Evolutionary conservation across 148 eudicot species (phyloP), one percentile per base, ranked within the genome.

Genomic region (Rhododendron vialii): DNA sequence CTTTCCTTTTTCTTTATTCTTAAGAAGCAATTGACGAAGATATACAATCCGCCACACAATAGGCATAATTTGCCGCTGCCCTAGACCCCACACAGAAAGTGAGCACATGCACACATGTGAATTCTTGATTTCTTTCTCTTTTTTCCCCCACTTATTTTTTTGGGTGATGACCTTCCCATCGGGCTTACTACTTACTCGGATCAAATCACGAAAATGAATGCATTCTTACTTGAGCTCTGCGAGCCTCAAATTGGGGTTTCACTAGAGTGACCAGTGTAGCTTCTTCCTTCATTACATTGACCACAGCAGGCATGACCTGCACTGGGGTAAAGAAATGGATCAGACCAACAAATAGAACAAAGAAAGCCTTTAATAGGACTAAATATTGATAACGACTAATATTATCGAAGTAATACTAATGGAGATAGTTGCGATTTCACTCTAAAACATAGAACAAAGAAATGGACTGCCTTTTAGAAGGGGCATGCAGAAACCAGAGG

Each of bases 171-270:
- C 41, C 82, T 81, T 61, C 69, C 65, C 83, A 80, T 35, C 35
- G 47, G 47, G 69, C 47, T 55, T 35, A 1, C 3, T 80, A 51
- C 22, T 43, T 78, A 20, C 45, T 59, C 0, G 1, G 4, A 24
- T 20, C 28, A 63, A 71, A 74, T 12, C 47, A 71, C 3, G 12
- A 69, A 15, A 74, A 85, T 33, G 82, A 73, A 71, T 7, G 15
- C 45, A 15, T 65, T 76, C 89, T 67, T 88, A 98, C 99, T 89
- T 98, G 99, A 20, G 92, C 91, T 92, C 99, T 92, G 86, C 88
- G 93, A 85, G 99, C 99, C 92, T 98, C 99, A 88, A 98, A 98
- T 84, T 98, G 99, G 87, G 99, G 99, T 86, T 98, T 98, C 84
- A 98, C 96, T 78, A 98, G 91, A 73, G 99, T 95, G 83, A 98